Evolutionary conservation across 75 land plant genomes (phyloP).

Genomic region (Pseudotsuga menziesii): DNA sequence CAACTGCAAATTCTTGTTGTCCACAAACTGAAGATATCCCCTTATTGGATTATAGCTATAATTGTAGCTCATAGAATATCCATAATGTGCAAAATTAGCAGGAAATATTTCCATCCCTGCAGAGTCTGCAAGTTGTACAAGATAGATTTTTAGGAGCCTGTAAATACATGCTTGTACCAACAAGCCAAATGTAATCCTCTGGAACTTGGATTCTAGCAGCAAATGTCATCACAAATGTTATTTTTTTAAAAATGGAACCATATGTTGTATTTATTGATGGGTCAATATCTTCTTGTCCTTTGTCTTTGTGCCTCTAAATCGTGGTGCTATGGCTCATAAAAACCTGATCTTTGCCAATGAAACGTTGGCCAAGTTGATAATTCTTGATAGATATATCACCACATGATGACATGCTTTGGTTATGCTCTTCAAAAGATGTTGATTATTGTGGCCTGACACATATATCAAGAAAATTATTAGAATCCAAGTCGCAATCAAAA

Average conservation of each 20-base stretch:
- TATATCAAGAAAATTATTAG: not conserved
- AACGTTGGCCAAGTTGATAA: slow-evolving; percentile 18
- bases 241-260: slow-evolving; percentile 32
- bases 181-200: slow-evolving; percentile 61
- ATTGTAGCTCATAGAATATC: slow-evolving; percentile 41
- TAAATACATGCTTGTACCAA: slow-evolving; percentile 28
- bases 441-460: slow-evolving; percentile 45
- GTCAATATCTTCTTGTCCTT: slow-evolving; percentile 37
- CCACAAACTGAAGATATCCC: slow-evolving; percentile 59
- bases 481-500: slow-evolving; percentile 21
- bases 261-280: slow-evolving; percentile 67
- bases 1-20: slow-evolving; percentile 60
- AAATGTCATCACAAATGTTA: slow-evolving; percentile 42
- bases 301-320: slow-evolving; percentile 26
- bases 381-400: slow-evolving; percentile 9
- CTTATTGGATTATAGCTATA: slow-evolving; percentile 76
- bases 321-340: slow-evolving; percentile 37
- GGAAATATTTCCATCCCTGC: slow-evolving; percentile 62
- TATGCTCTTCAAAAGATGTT: slow-evolving; percentile 53
- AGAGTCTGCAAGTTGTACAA: slow-evolving; percentile 70
- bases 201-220: slow-evolving; percentile 79
- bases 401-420: slow-evolving; percentile 14
- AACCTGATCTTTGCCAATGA: slow-evolving; percentile 81
- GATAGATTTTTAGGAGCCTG: slow-evolving; percentile 30
- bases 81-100: slow-evolving; percentile 61